phyloP scores from a whole-genome alignment of 2,329 filamentous ascomycete genomes.

The Neurospora crassa region DNA sequence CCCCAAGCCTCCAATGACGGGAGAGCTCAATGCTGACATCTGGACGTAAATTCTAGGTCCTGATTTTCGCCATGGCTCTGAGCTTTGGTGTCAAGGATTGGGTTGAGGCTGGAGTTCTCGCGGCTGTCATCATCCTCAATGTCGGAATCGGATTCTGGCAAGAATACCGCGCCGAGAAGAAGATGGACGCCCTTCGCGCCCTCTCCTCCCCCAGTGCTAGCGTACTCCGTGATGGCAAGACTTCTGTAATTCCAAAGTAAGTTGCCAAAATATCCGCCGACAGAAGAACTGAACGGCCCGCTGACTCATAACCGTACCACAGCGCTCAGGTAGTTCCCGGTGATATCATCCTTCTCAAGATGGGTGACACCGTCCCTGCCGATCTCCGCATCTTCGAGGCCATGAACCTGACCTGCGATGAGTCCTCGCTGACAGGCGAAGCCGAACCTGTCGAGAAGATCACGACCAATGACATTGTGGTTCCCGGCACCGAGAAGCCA shows the following conservation, averaged over 20 bases:
- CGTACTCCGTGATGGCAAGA: slow-evolving; percentile 50
- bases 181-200: slow-evolving; percentile 54
- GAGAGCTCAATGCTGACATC: slow-evolving; percentile 22
- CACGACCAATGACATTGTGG: slow-evolving; percentile 36
- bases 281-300: background rate
- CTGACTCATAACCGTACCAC: slow-evolving; percentile 8
- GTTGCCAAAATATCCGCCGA: slow-evolving; percentile 16
- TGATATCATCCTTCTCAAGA: slow-evolving; percentile 57
- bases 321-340: slow-evolving; percentile 60
- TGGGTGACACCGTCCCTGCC: slow-evolving; percentile 66
- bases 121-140: slow-evolving; percentile 44
- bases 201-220: slow-evolving; percentile 54
- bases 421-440: slow-evolving; percentile 68
- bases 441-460: slow-evolving; percentile 63
- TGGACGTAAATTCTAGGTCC: slow-evolving; percentile 48
- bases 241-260: slow-evolving; percentile 47
- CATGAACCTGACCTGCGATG: slow-evolving; percentile 74
- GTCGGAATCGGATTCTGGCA: slow-evolving; percentile 59
- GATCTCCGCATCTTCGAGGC: slow-evolving; percentile 61
- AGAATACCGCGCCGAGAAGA: slow-evolving; percentile 55
- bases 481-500: slow-evolving; percentile 35
- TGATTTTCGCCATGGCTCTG: slow-evolving; percentile 67
- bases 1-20: slow-evolving; percentile 20
- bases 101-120: slow-evolving; percentile 26
- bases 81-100: slow-evolving; percentile 52